These are phyloP conservation scores for Talaromyces wortmannii DNA, from an alignment of 495 filamentous ascomycete species.

Conservation along the genomic window DNA sequence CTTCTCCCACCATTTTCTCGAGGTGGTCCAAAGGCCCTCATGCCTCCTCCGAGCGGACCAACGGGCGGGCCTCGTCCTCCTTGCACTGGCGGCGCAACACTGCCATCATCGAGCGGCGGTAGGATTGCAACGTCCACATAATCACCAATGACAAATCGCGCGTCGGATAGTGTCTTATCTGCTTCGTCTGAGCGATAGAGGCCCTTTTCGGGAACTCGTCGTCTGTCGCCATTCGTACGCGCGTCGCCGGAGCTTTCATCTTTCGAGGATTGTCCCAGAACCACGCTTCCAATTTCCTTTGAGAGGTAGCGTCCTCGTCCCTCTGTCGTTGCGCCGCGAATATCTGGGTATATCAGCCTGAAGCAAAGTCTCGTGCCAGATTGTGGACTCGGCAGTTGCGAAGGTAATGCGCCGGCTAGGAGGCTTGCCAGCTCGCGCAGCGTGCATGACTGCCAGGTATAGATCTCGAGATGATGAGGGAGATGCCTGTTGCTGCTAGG, in stretches of 20 bases:
- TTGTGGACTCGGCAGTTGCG: slow-evolving; percentile 63
- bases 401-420: slow-evolving; percentile 57
- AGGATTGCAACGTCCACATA: slow-evolving; percentile 77
- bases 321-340: slow-evolving; percentile 43
- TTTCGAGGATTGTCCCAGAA: slow-evolving; percentile 47
- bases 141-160: slow-evolving; percentile 80
- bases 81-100: slow-evolving; percentile 52
- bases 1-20: slow-evolving; percentile 18
- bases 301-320: slow-evolving; percentile 56
- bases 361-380: slow-evolving; percentile 80
- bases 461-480: slow-evolving; percentile 69
- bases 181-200: slow-evolving; percentile 32
- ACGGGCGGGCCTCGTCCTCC: slow-evolving; percentile 18
- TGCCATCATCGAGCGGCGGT: slow-evolving; percentile 65
- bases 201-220: slow-evolving; percentile 29
- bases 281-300: slow-evolving; percentile 76
- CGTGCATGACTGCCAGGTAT: slow-evolving; percentile 83
- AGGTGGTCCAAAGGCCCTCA: slow-evolving; percentile 35
- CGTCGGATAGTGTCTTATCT: slow-evolving; percentile 67
- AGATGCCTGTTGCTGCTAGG: slow-evolving; percentile 39
- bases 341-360: slow-evolving; percentile 81
- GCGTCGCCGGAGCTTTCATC: slow-evolving; percentile 38
- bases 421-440: slow-evolving; percentile 77
- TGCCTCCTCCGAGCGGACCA: slow-evolving; percentile 24
- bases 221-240: slow-evolving; percentile 6